Percentiles rank a stretch among this genome's conserved stretches.
phyloP scores from a whole-genome alignment of 1,139 yeast species.

The Yamadazyma sp. region DNA sequence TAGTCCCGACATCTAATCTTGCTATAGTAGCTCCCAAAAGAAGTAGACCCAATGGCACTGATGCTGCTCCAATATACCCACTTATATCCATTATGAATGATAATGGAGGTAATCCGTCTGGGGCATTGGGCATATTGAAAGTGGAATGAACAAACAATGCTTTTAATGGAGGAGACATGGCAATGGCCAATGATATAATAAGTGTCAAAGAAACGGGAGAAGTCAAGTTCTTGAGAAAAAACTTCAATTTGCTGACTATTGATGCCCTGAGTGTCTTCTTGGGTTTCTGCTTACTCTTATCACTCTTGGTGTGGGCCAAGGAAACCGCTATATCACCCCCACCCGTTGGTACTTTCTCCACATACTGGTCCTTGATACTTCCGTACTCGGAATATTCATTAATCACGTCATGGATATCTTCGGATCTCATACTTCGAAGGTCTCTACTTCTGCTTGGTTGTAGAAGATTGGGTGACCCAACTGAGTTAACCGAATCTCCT shows the following conservation, averaged over 20 bases:
- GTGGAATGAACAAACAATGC: slow-evolving; percentile 61
- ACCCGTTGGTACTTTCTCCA: slow-evolving; percentile 10
- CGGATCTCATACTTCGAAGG: slow-evolving; percentile 45
- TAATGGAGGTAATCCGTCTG: slow-evolving; percentile 80
- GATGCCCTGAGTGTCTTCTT: slow-evolving; percentile 2
- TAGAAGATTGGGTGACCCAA: slow-evolving; percentile 11
- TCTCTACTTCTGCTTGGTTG: slow-evolving; percentile 32
- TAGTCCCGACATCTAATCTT: slow-evolving; percentile 55
- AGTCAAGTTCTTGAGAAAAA: slow-evolving; percentile 51
- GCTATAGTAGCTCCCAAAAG: slow-evolving; percentile 86
- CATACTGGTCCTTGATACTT: slow-evolving; percentile 24
- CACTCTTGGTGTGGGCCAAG: background rate
- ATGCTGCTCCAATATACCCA: slow-evolving; percentile 77
- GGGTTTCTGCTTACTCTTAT: background rate
- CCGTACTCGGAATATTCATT: slow-evolving; percentile 58
- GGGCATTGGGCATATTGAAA: slow-evolving; percentile 57
- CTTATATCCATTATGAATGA: slow-evolving; percentile 82
- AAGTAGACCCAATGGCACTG: slow-evolving; percentile 83
- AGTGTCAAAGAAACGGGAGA: slow-evolving; percentile 73
- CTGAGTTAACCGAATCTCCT: slow-evolving; percentile 13
- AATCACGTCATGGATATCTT: slow-evolving; percentile 57
- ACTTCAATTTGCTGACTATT: slow-evolving; percentile 9
- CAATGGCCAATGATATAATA: slow-evolving; percentile 57
- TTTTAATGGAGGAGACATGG: slow-evolving; percentile 86
- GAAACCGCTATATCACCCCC: slow-evolving; percentile 14